Conservation (phyloP, 495 filamentous ascomycete genomes). For the Penicillium silybi region DNA sequence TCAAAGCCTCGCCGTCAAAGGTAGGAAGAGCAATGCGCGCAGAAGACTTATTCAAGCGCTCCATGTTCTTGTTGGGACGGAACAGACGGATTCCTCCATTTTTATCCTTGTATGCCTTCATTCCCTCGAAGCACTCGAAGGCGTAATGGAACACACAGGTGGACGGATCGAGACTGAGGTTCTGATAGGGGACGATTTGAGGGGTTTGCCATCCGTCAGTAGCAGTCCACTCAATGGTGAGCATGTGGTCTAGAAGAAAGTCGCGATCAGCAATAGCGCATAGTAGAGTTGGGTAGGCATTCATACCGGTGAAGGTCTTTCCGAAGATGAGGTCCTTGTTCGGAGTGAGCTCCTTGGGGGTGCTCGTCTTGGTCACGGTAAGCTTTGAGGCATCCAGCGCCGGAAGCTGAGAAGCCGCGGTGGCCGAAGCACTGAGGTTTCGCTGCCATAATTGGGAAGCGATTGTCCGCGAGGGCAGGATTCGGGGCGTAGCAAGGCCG, state of each 20-base stretch:
- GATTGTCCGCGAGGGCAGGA: constrained; percentile 23
- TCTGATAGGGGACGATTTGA: constrained; percentile 87
- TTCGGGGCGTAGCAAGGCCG: constrained; percentile 23
- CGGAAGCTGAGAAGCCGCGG: constrained; percentile 49
- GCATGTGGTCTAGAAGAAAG: constrained; percentile 80
- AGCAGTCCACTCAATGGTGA: constrained; percentile 90
- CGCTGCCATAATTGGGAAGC: constrained; percentile 36
- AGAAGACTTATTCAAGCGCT: constrained; percentile 81
- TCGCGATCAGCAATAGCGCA: constrained; percentile 15
- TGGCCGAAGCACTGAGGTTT: constrained; percentile 57
- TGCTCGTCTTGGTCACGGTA: constrained; percentile 64
- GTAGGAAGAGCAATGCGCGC: constrained; percentile 87
- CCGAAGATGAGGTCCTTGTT: constrained; percentile 84
- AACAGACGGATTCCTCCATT: constrained; percentile 76
- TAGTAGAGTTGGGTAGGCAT: neutral
- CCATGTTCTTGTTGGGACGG: constrained; percentile 96
- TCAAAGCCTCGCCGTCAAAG: constrained; percentile 66
- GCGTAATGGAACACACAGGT: constrained; percentile 98
- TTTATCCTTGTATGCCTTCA: constrained; percentile 93
- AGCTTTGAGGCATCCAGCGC: constrained; percentile 76
- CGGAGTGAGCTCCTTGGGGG: constrained; percentile 68
- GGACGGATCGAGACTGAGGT: constrained; percentile 91
- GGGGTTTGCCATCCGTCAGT: constrained; percentile 74
- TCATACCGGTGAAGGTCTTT: constrained; percentile 75
- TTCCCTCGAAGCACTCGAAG: constrained; percentile 95